phyloP scores from a whole-genome alignment of 164 flowering plant species.

The Aristolochia contorta region DNA sequence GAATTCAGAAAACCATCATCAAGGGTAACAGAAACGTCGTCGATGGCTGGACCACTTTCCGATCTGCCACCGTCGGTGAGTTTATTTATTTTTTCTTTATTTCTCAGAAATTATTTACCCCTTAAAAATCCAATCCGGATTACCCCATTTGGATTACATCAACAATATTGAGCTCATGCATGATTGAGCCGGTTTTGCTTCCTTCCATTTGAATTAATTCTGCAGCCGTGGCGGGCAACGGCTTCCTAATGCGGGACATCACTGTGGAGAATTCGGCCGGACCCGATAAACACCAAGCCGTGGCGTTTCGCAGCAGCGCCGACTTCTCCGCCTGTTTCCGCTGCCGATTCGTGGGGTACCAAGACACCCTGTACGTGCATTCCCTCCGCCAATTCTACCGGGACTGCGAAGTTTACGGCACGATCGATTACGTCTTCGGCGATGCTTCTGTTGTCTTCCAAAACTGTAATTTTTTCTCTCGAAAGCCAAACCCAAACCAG shows the following conservation, averaged over 20 bases:
- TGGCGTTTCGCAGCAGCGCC: slow-evolving; percentile 40
- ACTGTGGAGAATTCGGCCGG: slow-evolving; percentile 59
- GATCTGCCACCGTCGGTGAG: slow-evolving; percentile 90
- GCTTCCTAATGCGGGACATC: slow-evolving; percentile 44
- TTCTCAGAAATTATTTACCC: slow-evolving; percentile 2
- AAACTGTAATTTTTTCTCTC: slow-evolving; percentile 40
- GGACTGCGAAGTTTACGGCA: slow-evolving; percentile 52
- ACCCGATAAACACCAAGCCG: slow-evolving; percentile 58
- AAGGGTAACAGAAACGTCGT: slow-evolving; percentile 68
- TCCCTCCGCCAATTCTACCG: slow-evolving; percentile 44
- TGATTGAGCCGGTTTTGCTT: no score
- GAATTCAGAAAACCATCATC: slow-evolving; percentile 72
- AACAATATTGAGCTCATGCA: no score
- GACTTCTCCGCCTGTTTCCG: slow-evolving; percentile 49
- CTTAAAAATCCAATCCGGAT: no score
- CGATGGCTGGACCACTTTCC: slow-evolving; percentile 83
- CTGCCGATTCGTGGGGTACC: slow-evolving; percentile 54
- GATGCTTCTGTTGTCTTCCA: slow-evolving; percentile 53
- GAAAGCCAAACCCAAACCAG: slow-evolving; percentile 35
- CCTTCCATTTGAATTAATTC: no score
- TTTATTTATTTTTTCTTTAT: neutral
- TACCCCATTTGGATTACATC: no score
- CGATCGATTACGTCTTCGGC: slow-evolving; percentile 61
- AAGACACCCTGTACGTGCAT: slow-evolving; percentile 30
- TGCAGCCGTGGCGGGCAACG: slow-evolving; percentile 47